Evolutionary conservation across 768 basidiomycete species (phyloP).

Genomic region (Naematelia encephala): DNA sequence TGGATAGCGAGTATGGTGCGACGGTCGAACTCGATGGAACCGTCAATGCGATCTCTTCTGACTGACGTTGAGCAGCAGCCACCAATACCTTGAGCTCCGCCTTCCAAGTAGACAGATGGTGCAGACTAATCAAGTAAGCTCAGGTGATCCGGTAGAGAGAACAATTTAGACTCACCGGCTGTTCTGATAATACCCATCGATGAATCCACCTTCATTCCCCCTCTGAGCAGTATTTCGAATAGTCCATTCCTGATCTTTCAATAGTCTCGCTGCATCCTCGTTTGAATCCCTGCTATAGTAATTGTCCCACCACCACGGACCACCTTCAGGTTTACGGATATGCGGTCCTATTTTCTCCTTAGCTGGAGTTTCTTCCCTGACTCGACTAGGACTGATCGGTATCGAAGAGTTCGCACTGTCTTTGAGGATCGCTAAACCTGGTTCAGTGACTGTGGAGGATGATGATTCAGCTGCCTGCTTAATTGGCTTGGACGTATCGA

Average conservation of each 20-base stretch:
- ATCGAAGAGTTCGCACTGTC: slow-evolving; percentile 1
- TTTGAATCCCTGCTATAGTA: slow-evolving; percentile 73
- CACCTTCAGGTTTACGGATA: slow-evolving; percentile 50
- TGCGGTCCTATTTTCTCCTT: slow-evolving; percentile 19
- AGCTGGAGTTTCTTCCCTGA: slow-evolving; percentile 10
- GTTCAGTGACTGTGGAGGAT: background rate
- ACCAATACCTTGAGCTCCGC: slow-evolving; percentile 78
- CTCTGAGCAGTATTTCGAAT: slow-evolving; percentile 71
- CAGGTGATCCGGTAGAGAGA: background rate
- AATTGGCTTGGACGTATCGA: background rate
- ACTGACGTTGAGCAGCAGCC: slow-evolving; percentile 68
- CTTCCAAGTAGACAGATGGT: slow-evolving; percentile 89
- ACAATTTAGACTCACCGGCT: slow-evolving; percentile 36
- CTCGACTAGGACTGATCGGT: slow-evolving; percentile 22
- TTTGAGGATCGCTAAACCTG: background rate
- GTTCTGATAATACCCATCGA: slow-evolving; percentile 73
- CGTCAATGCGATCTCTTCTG: slow-evolving; percentile 38
- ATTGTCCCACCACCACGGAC: slow-evolving; percentile 52
- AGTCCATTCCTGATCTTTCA: slow-evolving; percentile 83
- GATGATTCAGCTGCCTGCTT: background rate
- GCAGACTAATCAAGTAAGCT: slow-evolving; percentile 60
- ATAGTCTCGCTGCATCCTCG: slow-evolving; percentile 67
- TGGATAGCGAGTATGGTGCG: slow-evolving; percentile 32
- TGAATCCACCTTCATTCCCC: slow-evolving; percentile 70
- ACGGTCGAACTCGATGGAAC: slow-evolving; percentile 21